A percentile compares a stretch with the other conserved stretches of the same genome.
Evolutionary conservation across 2,329 filamentous ascomycete species (phyloP).

Genomic region (Dryadomyces quercus-mongolicae): DNA sequence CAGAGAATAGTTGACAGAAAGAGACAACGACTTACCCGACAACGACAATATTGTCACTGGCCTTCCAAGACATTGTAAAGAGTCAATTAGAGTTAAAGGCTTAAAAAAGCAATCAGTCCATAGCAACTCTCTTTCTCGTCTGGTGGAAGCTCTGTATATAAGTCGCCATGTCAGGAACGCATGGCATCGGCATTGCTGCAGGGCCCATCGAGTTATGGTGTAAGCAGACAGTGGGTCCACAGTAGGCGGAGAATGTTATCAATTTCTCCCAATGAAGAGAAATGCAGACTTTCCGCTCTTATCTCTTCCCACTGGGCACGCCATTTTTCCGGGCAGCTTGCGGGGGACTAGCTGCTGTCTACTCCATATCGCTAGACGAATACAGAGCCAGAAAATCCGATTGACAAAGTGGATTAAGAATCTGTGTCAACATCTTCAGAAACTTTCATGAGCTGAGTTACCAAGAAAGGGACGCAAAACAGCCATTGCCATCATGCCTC

Average conservation of each 20-base stretch:
- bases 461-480: neutral
- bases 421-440: neutral
- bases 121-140: too few species aligned
- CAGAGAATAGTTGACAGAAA: too few species aligned
- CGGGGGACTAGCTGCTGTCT: neutral
- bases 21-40: neutral
- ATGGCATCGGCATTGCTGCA: too few species aligned
- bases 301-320: neutral
- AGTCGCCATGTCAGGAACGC: too few species aligned
- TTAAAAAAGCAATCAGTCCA: too few species aligned
- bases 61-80: neutral
- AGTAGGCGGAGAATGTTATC: neutral
- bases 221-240: too few species aligned
- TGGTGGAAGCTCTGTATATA: too few species aligned
- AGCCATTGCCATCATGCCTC: neutral
- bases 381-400: too few species aligned
- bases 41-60: constrained; percentile 8
- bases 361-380: too few species aligned
- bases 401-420: too few species aligned
- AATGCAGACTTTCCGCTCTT: neutral
- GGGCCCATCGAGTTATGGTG: too few species aligned
- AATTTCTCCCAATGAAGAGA: neutral
- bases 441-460: neutral
- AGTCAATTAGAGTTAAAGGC: too few species aligned
- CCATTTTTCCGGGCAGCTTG: neutral